Percentiles rank a stretch among this genome's conserved stretches.
These are phyloP conservation scores for Cladosporium sp. DNA, from an alignment of 2,329 filamentous ascomycete species.

Conservation along the genomic window DNA sequence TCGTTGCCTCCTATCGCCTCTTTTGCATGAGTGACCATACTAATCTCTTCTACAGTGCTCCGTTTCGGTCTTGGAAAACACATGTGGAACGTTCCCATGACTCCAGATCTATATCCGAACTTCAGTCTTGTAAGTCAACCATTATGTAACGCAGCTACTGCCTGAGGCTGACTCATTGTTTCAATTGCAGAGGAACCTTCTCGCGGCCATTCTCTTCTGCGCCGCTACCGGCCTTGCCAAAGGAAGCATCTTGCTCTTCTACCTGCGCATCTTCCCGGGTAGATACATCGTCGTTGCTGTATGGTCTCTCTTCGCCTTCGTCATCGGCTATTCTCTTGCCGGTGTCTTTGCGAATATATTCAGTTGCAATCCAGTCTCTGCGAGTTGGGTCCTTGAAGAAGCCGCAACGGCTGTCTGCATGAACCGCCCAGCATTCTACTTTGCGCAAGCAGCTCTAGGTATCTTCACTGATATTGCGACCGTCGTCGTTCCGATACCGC, in stretches of 20 bases:
- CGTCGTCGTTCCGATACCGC: neutral
- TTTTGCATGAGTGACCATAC: neutral
- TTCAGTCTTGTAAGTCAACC: conserved; percentile 3
- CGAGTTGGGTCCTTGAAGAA: neutral
- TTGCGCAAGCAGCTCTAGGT: conserved; percentile 7
- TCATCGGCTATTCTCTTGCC: conserved; percentile 4
- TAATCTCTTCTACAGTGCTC: neutral
- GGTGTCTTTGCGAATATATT: conserved; percentile 9
- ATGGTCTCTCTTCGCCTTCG: conserved; percentile 4
- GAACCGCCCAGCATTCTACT: conserved; percentile 7
- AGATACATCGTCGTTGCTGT: neutral
- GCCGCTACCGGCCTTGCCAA: conserved; percentile 9
- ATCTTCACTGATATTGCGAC: conserved; percentile 10
- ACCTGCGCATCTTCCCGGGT: conserved; percentile 4
- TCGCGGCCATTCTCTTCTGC: conserved; percentile 7
- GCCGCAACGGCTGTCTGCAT: neutral
- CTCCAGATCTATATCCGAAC: neutral
- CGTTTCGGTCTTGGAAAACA: conserved; percentile 6
- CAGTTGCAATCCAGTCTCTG: conserved; percentile 8
- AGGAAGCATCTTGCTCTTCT: conserved; percentile 9
- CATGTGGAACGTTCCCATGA: conserved; percentile 8
- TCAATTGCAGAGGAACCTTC: neutral
- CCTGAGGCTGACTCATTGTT: neutral
- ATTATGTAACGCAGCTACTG: neutral
- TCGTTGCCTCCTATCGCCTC: neutral